A percentile compares a stretch with the other conserved stretches of the same genome.
Conservation (phyloP, 768 basidiomycete species). For the Rhodocollybia butyracea region DNA sequence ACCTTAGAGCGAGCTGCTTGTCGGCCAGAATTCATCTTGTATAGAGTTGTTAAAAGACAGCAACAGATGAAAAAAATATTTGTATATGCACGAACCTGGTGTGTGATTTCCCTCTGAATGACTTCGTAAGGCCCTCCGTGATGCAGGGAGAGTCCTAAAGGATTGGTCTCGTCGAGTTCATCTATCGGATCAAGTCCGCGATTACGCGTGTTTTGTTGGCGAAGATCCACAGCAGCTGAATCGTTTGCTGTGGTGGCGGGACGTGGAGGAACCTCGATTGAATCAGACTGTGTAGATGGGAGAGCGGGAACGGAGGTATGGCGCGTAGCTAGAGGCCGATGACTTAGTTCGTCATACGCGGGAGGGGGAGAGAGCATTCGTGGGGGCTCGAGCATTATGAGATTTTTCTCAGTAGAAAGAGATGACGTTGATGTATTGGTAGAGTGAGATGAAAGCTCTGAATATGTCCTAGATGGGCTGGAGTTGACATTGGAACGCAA, state of each 20-base stretch:
- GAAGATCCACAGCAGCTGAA: not conserved
- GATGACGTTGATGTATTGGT: not conserved
- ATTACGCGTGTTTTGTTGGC: not conserved
- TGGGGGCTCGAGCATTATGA: conserved; percentile 1
- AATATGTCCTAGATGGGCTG: no score
- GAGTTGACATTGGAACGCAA: no score
- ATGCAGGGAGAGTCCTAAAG: conserved; percentile 60
- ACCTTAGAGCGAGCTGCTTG: not conserved
- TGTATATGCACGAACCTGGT: not conserved
- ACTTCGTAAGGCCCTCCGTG: conserved; percentile 78
- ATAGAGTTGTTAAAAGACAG: not conserved
- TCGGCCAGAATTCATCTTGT: not conserved
- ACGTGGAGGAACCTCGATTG: conserved; percentile 4
- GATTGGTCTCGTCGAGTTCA: conserved; percentile 74
- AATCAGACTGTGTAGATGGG: not conserved
- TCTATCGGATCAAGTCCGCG: conserved; percentile 63
- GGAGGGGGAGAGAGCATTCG: conserved; percentile 1
- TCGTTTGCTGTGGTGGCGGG: conserved; percentile 10
- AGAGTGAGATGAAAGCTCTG: not conserved
- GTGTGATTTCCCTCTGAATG: conserved; percentile 28
- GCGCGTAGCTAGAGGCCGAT: not conserved
- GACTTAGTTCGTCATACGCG: not conserved
- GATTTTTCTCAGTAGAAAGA: not conserved
- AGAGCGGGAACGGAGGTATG: not conserved
- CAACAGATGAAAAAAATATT: not conserved